Conservation (phyloP, 345 rosid genomes). For the Eucalyptus tenuipes region DNA sequence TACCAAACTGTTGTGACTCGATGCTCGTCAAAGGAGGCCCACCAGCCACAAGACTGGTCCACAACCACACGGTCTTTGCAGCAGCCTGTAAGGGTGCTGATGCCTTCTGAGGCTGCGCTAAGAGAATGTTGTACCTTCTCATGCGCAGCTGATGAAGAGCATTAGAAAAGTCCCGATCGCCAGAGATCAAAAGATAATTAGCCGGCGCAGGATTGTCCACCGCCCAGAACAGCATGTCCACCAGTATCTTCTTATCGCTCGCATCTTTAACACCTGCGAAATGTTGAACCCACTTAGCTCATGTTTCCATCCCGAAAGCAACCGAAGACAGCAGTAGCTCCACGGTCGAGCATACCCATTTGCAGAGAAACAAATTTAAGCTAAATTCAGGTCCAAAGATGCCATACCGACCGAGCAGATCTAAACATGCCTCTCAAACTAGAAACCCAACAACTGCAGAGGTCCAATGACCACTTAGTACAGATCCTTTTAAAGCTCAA, state of each 20-base stretch:
- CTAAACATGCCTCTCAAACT: neutral
- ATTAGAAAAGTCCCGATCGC: conserved; percentile 38
- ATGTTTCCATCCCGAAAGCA: neutral
- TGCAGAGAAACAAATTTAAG: neutral
- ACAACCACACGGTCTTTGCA: conserved; percentile 37
- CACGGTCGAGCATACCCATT: neutral
- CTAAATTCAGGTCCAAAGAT: neutral
- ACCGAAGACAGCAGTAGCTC: neutral
- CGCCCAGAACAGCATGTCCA: conserved; percentile 44
- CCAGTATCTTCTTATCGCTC: conserved; percentile 39
- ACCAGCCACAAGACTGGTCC: conserved; percentile 28
- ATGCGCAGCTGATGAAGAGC: conserved; percentile 38
- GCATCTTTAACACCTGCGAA: conserved; percentile 40
- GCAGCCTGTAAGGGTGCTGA: conserved; percentile 31
- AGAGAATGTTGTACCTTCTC: conserved; percentile 35
- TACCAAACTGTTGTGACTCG: conserved; percentile 2
- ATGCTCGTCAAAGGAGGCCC: conserved; percentile 16
- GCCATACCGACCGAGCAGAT: neutral
- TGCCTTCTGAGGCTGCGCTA: conserved; percentile 30
- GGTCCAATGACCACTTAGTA: neutral
- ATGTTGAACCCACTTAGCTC: neutral
- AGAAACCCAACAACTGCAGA: neutral
- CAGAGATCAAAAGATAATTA: conserved; percentile 33
- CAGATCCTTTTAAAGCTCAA: neutral
- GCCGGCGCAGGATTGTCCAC: conserved; percentile 43